Percentiles rank a stretch among this genome's conserved stretches.
phyloP scores from a whole-genome alignment of 306 rosid genomes.

The Fragaria nilgerrensis region DNA sequence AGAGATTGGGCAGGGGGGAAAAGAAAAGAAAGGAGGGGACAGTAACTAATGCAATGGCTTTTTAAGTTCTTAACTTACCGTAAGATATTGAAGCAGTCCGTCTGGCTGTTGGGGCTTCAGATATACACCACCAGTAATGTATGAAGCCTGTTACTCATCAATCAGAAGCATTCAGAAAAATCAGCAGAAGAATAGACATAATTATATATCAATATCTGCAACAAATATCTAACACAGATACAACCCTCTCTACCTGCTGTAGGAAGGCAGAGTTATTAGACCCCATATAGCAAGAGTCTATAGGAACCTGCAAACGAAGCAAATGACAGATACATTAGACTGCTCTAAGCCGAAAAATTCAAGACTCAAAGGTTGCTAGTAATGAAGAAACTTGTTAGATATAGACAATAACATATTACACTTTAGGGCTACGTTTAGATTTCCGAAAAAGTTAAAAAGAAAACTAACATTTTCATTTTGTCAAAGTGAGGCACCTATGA shows the following conservation, averaged over 20 bases:
- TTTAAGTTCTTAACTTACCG: slow-evolving; percentile 47
- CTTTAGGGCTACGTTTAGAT: not conserved
- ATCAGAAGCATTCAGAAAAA: slow-evolving; percentile 29
- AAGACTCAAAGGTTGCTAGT: not conserved
- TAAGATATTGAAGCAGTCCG: slow-evolving; percentile 87
- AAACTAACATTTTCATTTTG: not conserved
- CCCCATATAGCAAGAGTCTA: slow-evolving; percentile 88
- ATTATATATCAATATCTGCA: slow-evolving; percentile 10
- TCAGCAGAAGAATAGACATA: slow-evolving; percentile 13
- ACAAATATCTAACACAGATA: slow-evolving; percentile 20
- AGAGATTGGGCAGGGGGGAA: no score
- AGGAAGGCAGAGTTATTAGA: slow-evolving; percentile 86
- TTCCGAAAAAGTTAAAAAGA: not conserved
- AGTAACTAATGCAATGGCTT: not conserved
- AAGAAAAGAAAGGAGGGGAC: no score
- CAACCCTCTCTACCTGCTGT: slow-evolving; percentile 71
- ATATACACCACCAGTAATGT: slow-evolving; percentile 92
- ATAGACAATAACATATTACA: slow-evolving; percentile 1
- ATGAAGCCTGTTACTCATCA: slow-evolving; percentile 66
- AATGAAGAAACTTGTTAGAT: not conserved
- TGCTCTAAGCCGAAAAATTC: not conserved
- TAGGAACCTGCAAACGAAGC: slow-evolving; percentile 65
- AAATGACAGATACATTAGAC: slow-evolving; percentile 18
- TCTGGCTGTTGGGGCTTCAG: slow-evolving; percentile 82
- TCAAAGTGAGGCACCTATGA: not conserved